These are phyloP conservation scores for Aspergillus avenaceus DNA, from an alignment of 495 filamentous ascomycete genomes.

Conservation along the genomic window DNA sequence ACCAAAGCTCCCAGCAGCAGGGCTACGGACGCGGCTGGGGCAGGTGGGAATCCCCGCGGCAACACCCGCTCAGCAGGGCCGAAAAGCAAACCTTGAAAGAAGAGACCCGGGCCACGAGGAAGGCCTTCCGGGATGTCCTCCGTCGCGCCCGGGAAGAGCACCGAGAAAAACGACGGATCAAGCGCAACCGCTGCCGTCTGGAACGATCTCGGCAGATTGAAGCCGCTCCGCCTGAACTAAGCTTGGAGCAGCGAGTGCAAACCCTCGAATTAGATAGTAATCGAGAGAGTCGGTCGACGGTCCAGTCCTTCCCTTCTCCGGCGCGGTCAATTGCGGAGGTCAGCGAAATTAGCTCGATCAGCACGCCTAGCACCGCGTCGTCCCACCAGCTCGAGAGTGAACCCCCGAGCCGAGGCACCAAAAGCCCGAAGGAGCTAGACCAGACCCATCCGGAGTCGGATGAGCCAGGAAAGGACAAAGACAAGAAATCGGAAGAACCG, in stretches of 20 bases:
- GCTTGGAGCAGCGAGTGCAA: conserved; percentile 18
- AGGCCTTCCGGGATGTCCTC: conserved; percentile 38
- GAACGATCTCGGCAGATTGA: conserved; percentile 9
- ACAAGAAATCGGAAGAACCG: neutral
- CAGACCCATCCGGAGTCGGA: conserved; percentile 12
- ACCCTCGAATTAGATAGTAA: conserved; percentile 18
- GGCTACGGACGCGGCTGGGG: conserved; percentile 20
- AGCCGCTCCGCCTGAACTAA: neutral
- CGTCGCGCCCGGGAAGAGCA: conserved; percentile 39
- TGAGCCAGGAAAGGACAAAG: neutral
- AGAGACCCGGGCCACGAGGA: conserved; percentile 34
- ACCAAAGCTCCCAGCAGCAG: conserved; percentile 9
- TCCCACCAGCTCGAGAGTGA: conserved; percentile 9
- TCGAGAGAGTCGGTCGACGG: conserved; percentile 11
- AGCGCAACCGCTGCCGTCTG: conserved; percentile 20
- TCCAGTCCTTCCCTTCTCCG: conserved; percentile 9
- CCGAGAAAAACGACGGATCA: conserved; percentile 25
- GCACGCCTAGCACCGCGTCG: conserved; percentile 20
- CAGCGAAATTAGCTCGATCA: conserved; percentile 19
- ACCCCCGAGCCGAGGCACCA: neutral
- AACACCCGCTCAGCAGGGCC: conserved; percentile 26
- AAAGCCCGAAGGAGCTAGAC: conserved; percentile 13
- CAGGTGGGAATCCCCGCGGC: conserved; percentile 40
- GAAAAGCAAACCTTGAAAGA: conserved; percentile 36
- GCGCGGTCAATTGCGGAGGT: conserved; percentile 17